Evolutionary conservation across 176 grass and related monocot genomes (phyloP).

Genomic region (Typha latifolia): DNA sequence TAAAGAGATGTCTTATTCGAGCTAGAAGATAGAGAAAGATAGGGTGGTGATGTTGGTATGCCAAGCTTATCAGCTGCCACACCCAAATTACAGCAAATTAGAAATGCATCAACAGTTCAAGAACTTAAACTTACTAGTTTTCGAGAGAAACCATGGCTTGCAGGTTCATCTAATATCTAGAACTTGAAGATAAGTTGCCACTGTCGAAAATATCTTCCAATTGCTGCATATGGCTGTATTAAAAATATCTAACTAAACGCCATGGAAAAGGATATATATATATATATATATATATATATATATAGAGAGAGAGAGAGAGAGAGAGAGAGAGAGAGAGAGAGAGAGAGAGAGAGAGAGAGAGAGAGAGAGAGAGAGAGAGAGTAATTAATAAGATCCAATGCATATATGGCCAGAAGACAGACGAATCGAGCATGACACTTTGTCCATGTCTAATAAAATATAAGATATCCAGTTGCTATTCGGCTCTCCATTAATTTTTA

Average conservation of each 20-base stretch:
- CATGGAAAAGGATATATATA: not conserved
- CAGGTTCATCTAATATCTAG: not conserved
- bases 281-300: not conserved
- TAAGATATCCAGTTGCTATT: no score
- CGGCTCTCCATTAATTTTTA: no score
- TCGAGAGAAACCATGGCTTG: not conserved
- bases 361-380: not conserved
- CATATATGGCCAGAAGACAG: no score
- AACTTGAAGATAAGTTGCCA: not conserved
- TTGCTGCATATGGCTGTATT: not conserved
- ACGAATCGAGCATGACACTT: no score
- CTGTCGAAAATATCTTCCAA: not conserved
- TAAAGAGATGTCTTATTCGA: slow-evolving; percentile 40
- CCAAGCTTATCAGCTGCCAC: slow-evolving; percentile 55
- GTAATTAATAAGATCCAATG: no score
- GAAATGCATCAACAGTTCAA: not conserved
- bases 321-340: not conserved
- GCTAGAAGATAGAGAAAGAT: slow-evolving; percentile 42
- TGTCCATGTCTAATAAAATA: no score
- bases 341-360: no score
- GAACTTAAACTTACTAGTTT: not conserved
- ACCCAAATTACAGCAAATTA: not conserved
- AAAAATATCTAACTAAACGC: not conserved
- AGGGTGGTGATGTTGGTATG: slow-evolving; percentile 39
- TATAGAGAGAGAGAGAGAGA: not conserved